phyloP scores from a whole-genome alignment of 2,329 filamentous ascomycete genomes.

The Ophiobolus disseminans region DNA sequence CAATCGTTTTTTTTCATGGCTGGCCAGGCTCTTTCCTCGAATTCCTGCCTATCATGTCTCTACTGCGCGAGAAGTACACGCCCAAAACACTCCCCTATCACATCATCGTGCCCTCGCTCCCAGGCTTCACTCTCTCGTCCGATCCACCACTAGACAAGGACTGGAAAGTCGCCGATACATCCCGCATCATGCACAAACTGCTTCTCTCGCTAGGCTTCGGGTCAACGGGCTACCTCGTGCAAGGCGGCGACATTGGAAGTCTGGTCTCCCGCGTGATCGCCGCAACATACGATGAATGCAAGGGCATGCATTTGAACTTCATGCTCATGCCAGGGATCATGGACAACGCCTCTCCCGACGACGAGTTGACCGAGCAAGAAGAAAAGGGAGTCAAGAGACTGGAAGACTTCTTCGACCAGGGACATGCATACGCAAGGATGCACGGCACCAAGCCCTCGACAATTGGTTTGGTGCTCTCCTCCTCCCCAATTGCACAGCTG shows the following conservation, averaged over 20 bases:
- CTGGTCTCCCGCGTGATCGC: constrained; percentile 54
- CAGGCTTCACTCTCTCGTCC: constrained; percentile 62
- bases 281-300: constrained; percentile 55
- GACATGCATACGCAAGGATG: constrained; percentile 58
- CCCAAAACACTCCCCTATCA: constrained; percentile 63
- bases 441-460: constrained; percentile 65
- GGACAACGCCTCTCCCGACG: constrained; percentile 22
- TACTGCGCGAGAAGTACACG: constrained; percentile 58
- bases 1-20: constrained; percentile 62
- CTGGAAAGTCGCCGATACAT: constrained; percentile 51
- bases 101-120: constrained; percentile 62
- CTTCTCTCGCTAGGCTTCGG: constrained; percentile 63
- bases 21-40: constrained; percentile 64
- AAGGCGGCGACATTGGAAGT: constrained; percentile 65
- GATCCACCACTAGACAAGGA: constrained; percentile 56
- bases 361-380: constrained; percentile 43
- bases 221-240: constrained; percentile 57
- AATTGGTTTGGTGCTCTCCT: constrained; percentile 61
- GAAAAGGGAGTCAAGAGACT: constrained; percentile 47
- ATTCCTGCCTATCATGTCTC: constrained; percentile 60
- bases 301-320: constrained; percentile 50
- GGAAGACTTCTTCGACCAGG: constrained; percentile 51
- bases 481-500: constrained; percentile 64
- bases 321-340: constrained; percentile 28
- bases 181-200: constrained; percentile 58